Percentiles rank a stretch among this genome's conserved stretches.
These are phyloP conservation scores for Globisporangium acanthophoron DNA, from an alignment of 352 stramenopile species.

Conservation along the genomic window DNA sequence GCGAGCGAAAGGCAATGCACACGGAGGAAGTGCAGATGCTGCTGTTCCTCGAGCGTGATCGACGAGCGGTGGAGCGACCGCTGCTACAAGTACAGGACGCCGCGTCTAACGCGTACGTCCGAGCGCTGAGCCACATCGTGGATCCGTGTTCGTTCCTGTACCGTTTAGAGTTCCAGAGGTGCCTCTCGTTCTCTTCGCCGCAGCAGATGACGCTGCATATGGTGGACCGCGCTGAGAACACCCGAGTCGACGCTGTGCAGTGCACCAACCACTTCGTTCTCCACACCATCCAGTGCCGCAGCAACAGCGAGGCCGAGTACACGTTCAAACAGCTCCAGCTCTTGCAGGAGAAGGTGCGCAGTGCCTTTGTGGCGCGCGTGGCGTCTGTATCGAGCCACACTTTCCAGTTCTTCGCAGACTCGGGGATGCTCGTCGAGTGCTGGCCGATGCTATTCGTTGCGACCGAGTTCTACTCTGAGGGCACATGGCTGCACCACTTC, in stretches of 20 bases:
- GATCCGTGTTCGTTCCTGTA: conserved; percentile 39
- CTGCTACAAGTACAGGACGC: conserved; percentile 42
- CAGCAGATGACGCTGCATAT: conserved; percentile 38
- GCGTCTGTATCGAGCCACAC: conserved; percentile 32
- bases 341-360: conserved; percentile 31
- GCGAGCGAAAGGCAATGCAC: conserved; percentile 36
- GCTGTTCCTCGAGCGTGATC: conserved; percentile 42
- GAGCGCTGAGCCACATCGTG: conserved; percentile 45
- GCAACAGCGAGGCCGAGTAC: conserved; percentile 29
- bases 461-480: conserved; percentile 32
- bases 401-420: conserved; percentile 61
- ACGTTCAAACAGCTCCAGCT: conserved; percentile 26
- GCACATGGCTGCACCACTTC: conserved; percentile 35
- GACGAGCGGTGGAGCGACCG: conserved; percentile 32
- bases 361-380: conserved; percentile 31
- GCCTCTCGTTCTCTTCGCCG: conserved; percentile 27
- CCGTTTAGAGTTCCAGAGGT: conserved; percentile 42
- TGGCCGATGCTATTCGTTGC: conserved; percentile 54
- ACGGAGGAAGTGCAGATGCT: conserved; percentile 38
- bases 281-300: conserved; percentile 41
- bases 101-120: conserved; percentile 41
- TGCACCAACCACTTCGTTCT: conserved; percentile 25
- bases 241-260: conserved; percentile 4
- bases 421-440: conserved; percentile 51
- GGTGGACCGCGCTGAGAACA: conserved; percentile 16